phyloP scores from a whole-genome alignment of 2,329 filamentous ascomycete species.

The Cordyceps farinosa region DNA sequence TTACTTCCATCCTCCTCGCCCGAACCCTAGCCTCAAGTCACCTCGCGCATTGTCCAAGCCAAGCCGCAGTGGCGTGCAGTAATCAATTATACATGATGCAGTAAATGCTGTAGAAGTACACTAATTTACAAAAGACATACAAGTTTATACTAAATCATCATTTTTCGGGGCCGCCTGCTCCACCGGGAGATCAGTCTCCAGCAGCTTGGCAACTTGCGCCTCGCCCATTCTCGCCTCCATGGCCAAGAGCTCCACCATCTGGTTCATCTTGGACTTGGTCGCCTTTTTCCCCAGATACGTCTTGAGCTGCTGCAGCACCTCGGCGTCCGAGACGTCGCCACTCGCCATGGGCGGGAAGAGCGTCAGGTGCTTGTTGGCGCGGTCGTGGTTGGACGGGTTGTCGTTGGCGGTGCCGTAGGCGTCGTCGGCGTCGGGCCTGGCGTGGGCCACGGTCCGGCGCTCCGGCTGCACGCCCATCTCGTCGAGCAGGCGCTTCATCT shows the following conservation, averaged over 20 bases:
- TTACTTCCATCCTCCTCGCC: no score
- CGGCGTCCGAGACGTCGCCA: slow-evolving; percentile 25
- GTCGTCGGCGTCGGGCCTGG: slow-evolving; percentile 60
- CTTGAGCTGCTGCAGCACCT: slow-evolving; percentile 23
- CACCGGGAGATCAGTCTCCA: neutral
- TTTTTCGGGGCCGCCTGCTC: neutral
- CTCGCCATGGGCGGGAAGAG: slow-evolving; percentile 49
- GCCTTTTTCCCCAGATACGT: slow-evolving; percentile 21
- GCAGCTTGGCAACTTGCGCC: slow-evolving; percentile 19
- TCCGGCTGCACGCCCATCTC: slow-evolving; percentile 66
- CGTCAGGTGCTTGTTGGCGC: slow-evolving; percentile 37
- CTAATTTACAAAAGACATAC: neutral
- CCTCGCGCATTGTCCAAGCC: no score
- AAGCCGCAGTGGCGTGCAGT: no score
- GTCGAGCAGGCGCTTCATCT: slow-evolving; percentile 69
- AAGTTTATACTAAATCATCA: neutral
- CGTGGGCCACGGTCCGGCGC: slow-evolving; percentile 60
- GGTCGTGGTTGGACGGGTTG: slow-evolving; percentile 25
- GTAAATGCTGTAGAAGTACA: neutral
- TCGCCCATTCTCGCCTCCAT: slow-evolving; percentile 30
- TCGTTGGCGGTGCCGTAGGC: slow-evolving; percentile 57
- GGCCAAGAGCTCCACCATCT: slow-evolving; percentile 27
- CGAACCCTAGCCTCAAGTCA: no score
- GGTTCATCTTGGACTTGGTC: slow-evolving; percentile 30
- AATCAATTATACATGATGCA: neutral